Evolutionary conservation across 345 rosid species (phyloP), one percentile per base, ranked within the genome.

Genomic region (Eucalyptus shirleyi): DNA sequence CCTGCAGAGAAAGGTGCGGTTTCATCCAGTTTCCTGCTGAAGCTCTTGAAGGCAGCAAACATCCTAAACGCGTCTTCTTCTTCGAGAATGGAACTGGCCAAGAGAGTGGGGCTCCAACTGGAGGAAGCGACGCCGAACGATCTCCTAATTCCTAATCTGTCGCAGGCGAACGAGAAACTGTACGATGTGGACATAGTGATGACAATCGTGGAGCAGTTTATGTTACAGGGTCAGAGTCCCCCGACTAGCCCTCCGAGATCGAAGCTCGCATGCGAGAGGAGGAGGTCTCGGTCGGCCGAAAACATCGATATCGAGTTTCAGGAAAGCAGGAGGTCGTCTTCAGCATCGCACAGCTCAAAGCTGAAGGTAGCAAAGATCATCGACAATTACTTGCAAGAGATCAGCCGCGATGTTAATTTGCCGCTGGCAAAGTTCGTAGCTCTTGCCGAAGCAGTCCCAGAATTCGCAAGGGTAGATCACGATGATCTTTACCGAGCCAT

Each of bases 401-500:
- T 98, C 91, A 97, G 97, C 49, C 92, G 90, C 87, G 98, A 98
- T 86, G 94, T 88, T 56, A 96, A 96, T 88, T 92, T 98, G 93
- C 96, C 96, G 6, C 94, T 98, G 88, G 93, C 98, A 12, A 98
- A 96, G 92, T 96, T 97, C 92, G 93, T 97, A 53, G 91, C 95
- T 37, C 77, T 97, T 49, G 98, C 99, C n/a, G 96, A 96, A 93
- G 89, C 95, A 80, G 92, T 96, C 40, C 99, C 99, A 23, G 96
- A 95, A 81, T 98, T 97, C 86, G 96, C 99, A 11, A 94, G 99
- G 92, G 93, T 90, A 80, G 97, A 95, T 88, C 99, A 98, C 86
- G 98, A 97, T 90, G 99, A 97, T 92, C 98, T 98, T 86, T 98
- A 98, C 94, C 91, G 94, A 90, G 99, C 99, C 50, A 96, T 98